Conservation (phyloP, 805 yeast genomes). For the Saccharomycopsis capsularis region DNA sequence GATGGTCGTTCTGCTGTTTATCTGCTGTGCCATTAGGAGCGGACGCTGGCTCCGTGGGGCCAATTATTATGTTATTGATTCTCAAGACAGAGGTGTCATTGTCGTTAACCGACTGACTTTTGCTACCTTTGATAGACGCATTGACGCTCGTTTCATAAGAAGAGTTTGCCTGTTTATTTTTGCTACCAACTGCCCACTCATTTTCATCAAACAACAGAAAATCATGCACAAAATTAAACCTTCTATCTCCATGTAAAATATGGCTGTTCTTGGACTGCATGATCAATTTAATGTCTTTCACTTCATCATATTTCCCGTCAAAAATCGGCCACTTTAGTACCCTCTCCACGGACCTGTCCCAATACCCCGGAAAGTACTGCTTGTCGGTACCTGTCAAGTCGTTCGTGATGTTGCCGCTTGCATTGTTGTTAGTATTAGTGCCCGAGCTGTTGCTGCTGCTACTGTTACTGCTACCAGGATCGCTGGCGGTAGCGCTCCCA, state of each 20-base stretch:
- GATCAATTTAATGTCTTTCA: conserved; percentile 1
- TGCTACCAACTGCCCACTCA: neutral
- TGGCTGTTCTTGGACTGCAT: neutral
- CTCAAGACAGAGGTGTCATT: neutral
- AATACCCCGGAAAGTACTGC: conserved; percentile 12
- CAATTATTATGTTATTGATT: neutral
- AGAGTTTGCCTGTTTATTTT: neutral
- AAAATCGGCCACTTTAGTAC: conserved; percentile 20
- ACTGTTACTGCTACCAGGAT: neutral
- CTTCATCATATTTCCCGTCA: conserved; percentile 17
- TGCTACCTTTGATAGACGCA: neutral
- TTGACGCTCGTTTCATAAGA: neutral
- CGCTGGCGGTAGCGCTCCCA: neutral
- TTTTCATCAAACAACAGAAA: too few relatives aligned
- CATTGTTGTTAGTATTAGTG: neutral
- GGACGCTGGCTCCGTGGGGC: neutral
- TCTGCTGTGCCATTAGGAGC: neutral
- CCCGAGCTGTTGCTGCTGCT: too few relatives aligned
- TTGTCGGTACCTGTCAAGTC: neutral
- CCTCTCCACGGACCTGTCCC: conserved; percentile 20
- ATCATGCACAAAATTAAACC: neutral
- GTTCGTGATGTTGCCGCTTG: neutral
- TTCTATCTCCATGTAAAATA: neutral
- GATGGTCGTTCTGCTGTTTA: neutral
- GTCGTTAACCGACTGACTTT: neutral